A percentile compares a stretch with the other conserved stretches of the same genome.
These are phyloP conservation scores for Wakefieldia striispora DNA, from an alignment of 768 basidiomycete species.

Conservation along the genomic window DNA sequence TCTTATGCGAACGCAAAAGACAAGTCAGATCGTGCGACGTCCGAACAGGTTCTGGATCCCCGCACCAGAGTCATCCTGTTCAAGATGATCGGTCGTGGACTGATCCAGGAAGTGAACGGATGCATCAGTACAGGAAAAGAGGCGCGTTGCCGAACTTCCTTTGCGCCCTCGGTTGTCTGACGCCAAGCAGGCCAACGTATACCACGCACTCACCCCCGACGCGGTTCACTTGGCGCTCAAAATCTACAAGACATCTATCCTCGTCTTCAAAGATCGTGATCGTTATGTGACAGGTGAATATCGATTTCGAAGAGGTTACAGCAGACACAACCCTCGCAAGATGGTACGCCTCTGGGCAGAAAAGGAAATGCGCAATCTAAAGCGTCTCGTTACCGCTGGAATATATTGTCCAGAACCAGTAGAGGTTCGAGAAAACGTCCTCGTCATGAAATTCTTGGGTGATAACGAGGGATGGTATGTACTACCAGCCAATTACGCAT, in stretches of 20 bases:
- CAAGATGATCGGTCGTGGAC: constrained; percentile 91
- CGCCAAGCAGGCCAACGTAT: constrained; percentile 82
- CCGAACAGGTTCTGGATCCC: constrained; percentile 94
- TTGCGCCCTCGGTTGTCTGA: neutral
- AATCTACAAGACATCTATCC: constrained; percentile 97
- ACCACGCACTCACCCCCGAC: constrained; percentile 71
- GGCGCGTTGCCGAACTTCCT: constrained; percentile 40
- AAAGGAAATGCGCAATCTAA: constrained; percentile 97
- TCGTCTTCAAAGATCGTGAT: constrained; percentile 96
- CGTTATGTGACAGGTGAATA: constrained; percentile 95
- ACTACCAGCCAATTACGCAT: constrained; percentile 2
- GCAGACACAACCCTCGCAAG: constrained; percentile 90
- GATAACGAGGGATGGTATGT: constrained; percentile 76
- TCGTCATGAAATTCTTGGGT: constrained; percentile 94
- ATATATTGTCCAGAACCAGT: constrained; percentile 85
- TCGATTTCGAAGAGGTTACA: constrained; percentile 90
- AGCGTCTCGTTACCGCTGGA: constrained; percentile 78
- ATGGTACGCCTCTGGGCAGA: constrained; percentile 99
- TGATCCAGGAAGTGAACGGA: constrained; percentile 89
- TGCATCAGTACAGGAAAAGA: constrained; percentile 99
- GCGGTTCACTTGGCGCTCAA: constrained; percentile 81
- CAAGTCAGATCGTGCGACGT: constrained; percentile 95
- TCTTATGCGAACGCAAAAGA: constrained; percentile 89
- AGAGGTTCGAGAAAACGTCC: constrained; percentile 94
- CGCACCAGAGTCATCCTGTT: constrained; percentile 92